phyloP scores from a whole-genome alignment of 257 asterid species.

The Solanum etuberosum region DNA sequence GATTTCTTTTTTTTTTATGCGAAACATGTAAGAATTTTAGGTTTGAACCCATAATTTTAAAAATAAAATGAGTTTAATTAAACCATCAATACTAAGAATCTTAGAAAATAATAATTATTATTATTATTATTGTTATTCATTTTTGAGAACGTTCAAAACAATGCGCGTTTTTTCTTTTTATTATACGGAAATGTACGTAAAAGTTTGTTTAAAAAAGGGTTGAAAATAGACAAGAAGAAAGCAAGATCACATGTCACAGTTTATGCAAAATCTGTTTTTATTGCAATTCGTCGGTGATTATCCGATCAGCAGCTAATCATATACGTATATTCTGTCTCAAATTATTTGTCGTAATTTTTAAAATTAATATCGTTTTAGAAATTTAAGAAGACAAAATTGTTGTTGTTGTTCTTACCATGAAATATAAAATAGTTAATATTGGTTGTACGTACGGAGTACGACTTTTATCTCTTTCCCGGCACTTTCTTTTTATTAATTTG shows the following conservation, averaged over 20 bases:
- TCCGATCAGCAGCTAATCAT: background rate
- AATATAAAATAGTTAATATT: background rate
- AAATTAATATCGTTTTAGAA: background rate
- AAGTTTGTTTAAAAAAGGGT: background rate
- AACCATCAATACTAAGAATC: background rate
- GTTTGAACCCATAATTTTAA: background rate
- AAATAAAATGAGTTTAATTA: background rate
- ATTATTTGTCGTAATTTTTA: background rate
- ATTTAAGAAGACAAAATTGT: background rate
- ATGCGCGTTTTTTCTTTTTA: conserved; percentile 11
- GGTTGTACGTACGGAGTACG: background rate
- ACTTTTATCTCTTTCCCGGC: background rate
- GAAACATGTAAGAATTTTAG: background rate
- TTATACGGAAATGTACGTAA: conserved; percentile 37
- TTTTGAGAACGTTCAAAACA: background rate
- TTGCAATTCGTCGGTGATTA: conserved; percentile 28
- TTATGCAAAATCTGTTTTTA: background rate
- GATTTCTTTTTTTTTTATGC: background rate
- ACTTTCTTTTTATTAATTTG: background rate
- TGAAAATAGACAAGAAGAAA: conserved; percentile 6
- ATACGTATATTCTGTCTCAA: accelerated
- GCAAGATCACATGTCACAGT: conserved; percentile 39
- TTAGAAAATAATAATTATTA: background rate
- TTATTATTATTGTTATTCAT: background rate
- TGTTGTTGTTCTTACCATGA: background rate